A percentile compares a stretch with the other conserved stretches of the same genome.
These are phyloP conservation scores for Aspergillus fumigatiaffinis DNA, from an alignment of 2,329 filamentous ascomycete species.

Conservation along the genomic window DNA sequence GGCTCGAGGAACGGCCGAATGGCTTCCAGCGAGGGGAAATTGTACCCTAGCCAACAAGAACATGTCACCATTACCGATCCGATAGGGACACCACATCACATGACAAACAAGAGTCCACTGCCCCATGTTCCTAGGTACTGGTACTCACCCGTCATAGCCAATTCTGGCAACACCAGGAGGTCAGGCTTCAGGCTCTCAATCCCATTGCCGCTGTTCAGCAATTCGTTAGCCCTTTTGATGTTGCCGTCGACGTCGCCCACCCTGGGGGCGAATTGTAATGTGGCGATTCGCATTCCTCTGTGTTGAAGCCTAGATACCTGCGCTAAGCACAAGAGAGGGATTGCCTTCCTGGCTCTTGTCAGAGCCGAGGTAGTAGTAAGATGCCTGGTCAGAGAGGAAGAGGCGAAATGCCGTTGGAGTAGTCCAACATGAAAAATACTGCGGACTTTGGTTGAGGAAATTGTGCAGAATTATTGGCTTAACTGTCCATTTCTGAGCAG, in stretches of 20 bases:
- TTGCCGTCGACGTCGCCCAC: slow-evolving; percentile 45
- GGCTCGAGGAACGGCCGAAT: slow-evolving; percentile 58
- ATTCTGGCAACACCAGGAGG: slow-evolving; percentile 58
- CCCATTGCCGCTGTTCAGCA: slow-evolving; percentile 36
- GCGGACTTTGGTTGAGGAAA: background rate
- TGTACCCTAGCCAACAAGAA: slow-evolving; percentile 50
- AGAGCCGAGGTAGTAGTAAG: background rate
- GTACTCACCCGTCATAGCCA: slow-evolving; percentile 56
- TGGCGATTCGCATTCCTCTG: slow-evolving; percentile 44
- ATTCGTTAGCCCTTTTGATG: slow-evolving; percentile 40
- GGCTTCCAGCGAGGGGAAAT: slow-evolving; percentile 55
- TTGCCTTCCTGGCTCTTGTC: background rate
- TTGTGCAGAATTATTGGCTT: background rate
- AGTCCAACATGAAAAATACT: background rate
- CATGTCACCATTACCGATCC: background rate
- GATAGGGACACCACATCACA: background rate
- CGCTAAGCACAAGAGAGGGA: background rate
- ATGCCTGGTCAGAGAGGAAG: background rate
- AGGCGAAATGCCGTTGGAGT: background rate
- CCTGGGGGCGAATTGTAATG: slow-evolving; percentile 43
- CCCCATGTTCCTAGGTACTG: slow-evolving; percentile 9
- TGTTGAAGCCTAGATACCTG: slow-evolving; percentile 1
- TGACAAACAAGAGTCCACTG: background rate
- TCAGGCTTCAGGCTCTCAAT: slow-evolving; percentile 41
- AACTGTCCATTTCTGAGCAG: background rate